Evolutionary conservation across 768 basidiomycete genomes (phyloP).

Genomic region (Tricholoma bakamatsutake): DNA sequence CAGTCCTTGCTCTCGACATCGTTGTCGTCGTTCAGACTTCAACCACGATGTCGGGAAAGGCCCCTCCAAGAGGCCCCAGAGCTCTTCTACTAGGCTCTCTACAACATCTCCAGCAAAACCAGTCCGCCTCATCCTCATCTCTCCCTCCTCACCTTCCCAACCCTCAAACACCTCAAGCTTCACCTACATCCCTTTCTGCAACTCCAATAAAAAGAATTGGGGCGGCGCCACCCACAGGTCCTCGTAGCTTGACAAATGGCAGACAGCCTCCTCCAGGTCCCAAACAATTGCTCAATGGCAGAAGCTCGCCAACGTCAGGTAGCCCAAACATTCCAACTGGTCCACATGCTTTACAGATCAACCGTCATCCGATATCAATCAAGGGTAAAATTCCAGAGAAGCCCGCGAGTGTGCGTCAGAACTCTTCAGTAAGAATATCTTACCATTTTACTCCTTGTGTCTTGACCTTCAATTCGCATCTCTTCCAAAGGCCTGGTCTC

Average conservation of each 20-base stretch:
- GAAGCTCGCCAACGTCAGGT: slow-evolving; percentile 9
- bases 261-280: slow-evolving; percentile 26
- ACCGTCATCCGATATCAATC: slow-evolving; percentile 30
- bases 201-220: slow-evolving; percentile 37
- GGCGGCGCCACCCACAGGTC: slow-evolving; percentile 58
- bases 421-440: slow-evolving; percentile 17
- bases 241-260: slow-evolving; percentile 43
- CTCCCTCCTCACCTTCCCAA: neutral
- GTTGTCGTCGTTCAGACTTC: neutral
- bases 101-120: slow-evolving; percentile 22
- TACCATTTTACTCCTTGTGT: neutral
- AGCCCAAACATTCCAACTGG: slow-evolving; percentile 18
- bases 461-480: slow-evolving; percentile 2
- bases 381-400: slow-evolving; percentile 32
- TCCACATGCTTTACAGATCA: slow-evolving; percentile 22
- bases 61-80: slow-evolving; percentile 68
- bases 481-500: slow-evolving; percentile 20
- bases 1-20: neutral
- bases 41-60: slow-evolving; percentile 64
- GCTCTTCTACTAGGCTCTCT: slow-evolving; percentile 53
- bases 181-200: slow-evolving; percentile 10
- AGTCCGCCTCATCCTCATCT: slow-evolving; percentile 15
- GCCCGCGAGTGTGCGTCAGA: slow-evolving; percentile 8
- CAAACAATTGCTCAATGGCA: slow-evolving; percentile 42
- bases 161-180: neutral